These are phyloP conservation scores for Anisodus tanguticus DNA, from an alignment of 257 asterid species.

Conservation along the genomic window DNA sequence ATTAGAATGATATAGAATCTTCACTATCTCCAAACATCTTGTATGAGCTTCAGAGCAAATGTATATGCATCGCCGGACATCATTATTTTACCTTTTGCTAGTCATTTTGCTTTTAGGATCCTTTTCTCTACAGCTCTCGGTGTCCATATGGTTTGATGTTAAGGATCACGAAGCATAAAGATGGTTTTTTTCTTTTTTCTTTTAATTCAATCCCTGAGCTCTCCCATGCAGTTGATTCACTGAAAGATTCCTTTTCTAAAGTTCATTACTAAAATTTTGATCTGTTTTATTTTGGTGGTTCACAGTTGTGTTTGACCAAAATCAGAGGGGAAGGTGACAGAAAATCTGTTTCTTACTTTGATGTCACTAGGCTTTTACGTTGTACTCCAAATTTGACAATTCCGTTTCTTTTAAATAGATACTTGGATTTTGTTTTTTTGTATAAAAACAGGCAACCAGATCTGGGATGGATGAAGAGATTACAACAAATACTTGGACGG, in stretches of 20 bases:
- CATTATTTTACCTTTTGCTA: background rate
- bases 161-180: background rate
- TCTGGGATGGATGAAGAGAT: slow-evolving; percentile 90
- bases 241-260: background rate
- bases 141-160: background rate
- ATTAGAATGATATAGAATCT: background rate
- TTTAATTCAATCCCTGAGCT: background rate
- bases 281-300: background rate
- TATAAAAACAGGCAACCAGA: slow-evolving; percentile 84
- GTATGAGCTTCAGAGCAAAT: background rate
- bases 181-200: background rate
- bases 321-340: background rate
- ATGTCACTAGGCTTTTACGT: background rate
- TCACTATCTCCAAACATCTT: slow-evolving; percentile 5
- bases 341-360: background rate
- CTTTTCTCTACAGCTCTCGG: background rate
- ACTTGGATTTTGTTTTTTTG: slow-evolving; percentile 16
- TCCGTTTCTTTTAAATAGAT: slow-evolving; percentile 13
- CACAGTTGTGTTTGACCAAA: background rate
- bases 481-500: slow-evolving; percentile 95
- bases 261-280: background rate
- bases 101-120: slow-evolving; percentile 14
- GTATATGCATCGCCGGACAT: background rate
- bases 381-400: slow-evolving; percentile 12
- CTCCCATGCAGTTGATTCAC: background rate